A percentile compares a stretch with the other conserved stretches of the same genome.
These are phyloP conservation scores for Dendrostoma leiphaemia DNA, from an alignment of 2,329 filamentous ascomycete species.

Conservation along the genomic window DNA sequence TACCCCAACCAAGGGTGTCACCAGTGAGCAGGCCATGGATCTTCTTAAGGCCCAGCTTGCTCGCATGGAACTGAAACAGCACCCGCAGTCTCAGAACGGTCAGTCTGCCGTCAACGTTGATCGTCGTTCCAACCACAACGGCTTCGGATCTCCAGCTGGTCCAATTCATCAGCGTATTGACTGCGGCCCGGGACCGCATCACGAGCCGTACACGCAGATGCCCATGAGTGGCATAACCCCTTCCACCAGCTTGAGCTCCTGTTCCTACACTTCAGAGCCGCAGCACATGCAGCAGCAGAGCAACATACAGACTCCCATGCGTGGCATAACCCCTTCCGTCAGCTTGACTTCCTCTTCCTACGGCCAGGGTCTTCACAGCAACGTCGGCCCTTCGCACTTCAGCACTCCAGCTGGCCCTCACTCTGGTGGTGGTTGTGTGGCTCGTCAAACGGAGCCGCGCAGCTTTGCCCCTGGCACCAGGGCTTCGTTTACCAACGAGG, in stretches of 20 bases:
- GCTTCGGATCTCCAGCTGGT: not conserved
- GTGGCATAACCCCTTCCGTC: not conserved
- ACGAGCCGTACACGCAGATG: too few relatives aligned
- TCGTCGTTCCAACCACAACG: not conserved
- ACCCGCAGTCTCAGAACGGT: not conserved
- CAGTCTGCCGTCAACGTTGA: not conserved
- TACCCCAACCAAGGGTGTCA: not conserved
- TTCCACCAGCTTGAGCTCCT: too few relatives aligned
- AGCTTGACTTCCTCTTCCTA: not conserved
- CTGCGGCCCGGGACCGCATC: too few relatives aligned
- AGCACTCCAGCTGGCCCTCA: not conserved
- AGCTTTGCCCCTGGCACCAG: conserved; percentile 38
- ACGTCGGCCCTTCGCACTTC: not conserved
- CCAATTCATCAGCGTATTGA: too few relatives aligned
- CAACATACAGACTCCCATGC: not conserved
- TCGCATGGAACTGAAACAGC: not conserved
- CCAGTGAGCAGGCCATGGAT: conserved; percentile 9
- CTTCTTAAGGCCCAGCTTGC: conserved; percentile 8
- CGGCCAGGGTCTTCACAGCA: not conserved
- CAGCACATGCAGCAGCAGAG: conserved; percentile 1
- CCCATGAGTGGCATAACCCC: too few relatives aligned
- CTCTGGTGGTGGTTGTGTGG: not conserved
- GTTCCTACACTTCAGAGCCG: not conserved
- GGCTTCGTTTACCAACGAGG: conserved; percentile 24
- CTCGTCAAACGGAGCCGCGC: conserved; percentile 36